Base-by-base conservation (phyloP, 2,329 filamentous ascomycete species). In the Trichophyton schoenleinii region DNA sequence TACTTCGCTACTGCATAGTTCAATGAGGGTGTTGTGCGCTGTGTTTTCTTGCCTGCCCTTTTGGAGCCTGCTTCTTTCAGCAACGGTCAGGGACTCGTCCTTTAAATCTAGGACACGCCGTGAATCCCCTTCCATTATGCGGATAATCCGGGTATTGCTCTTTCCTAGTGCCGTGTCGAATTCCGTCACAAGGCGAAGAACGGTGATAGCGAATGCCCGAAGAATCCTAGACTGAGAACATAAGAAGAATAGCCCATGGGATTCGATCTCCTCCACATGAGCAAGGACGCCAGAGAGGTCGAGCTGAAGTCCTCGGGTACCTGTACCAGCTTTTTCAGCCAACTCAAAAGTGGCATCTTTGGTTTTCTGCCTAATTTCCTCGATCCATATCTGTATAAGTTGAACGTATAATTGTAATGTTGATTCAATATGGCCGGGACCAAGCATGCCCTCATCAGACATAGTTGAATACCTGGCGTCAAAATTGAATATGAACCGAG, bases 401-500 rank as follows among this genome's bases (percentile, higher is more conserved):
- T 99, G 91, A 31, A 97, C 89, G 69, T 99, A 99, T 9, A 99
- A 80, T 64, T 88, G 87, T 20, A 99, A 75, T 0, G 94, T 99
- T 66, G 87, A 96, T 72, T 99, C 94, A 62, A 99, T 96, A 69
- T 99, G 94, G 3, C 87, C 89, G 38, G 89, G 86, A 0, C 92
- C 94, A 25, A 99, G 84, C 86, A 99, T 94, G 1, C 94, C 94
- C 36, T 95, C 94, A 69, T 99, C 94, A 8, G 91, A 96, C 86
- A 97, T 96, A 36, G 94, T 97, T 0, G 92, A 90, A 72, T 99
- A 99, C 25, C 91, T 86, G 66, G 95, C 91, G 72, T 99, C 95
- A 71, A 97, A 99, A 67, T 94, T 96, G 77, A 99, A 99, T 60
- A 99, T 99, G 74, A 97, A 99, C 28, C 91, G 83, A 42, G 94